These are phyloP conservation scores for Diplotaxis tenuifolia DNA, from an alignment of 345 rosid species.

Conservation along the genomic window DNA sequence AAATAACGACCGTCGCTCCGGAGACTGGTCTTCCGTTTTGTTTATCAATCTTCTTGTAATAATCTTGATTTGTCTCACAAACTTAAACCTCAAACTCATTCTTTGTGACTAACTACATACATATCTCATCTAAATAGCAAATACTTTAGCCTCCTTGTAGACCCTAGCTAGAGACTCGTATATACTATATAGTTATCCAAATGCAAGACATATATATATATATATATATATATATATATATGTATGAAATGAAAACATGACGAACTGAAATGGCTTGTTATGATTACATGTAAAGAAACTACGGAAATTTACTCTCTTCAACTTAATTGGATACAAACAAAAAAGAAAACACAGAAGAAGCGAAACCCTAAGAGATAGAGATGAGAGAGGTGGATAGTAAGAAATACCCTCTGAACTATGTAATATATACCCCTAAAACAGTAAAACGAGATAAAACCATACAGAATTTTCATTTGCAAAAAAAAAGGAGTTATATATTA, in stretches of 20 bases:
- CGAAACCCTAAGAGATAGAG: conserved; percentile 32
- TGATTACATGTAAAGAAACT: conserved; percentile 8
- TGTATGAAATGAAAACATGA: background rate
- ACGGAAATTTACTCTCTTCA: conserved; percentile 3
- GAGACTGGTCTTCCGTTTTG: background rate
- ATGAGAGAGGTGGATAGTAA: conserved; percentile 12
- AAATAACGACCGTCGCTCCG: conserved; percentile 58
- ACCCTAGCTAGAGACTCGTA: background rate
- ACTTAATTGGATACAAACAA: background rate
- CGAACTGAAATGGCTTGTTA: background rate
- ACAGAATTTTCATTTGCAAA: background rate
- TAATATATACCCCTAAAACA: conserved; percentile 11
- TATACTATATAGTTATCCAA: background rate
- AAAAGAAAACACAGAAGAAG: background rate
- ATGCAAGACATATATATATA: background rate
- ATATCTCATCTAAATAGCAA: background rate
- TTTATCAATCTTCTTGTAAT: background rate
- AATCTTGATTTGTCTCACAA: background rate
- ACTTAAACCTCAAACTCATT: conserved; percentile 5
- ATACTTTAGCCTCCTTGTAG: background rate
- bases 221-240: background rate
- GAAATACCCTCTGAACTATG: background rate
- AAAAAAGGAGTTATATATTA: conserved; percentile 18
- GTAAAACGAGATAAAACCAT: conserved; percentile 1
- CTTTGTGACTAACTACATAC: background rate